Base-by-base conservation (phyloP, 1,284 basidiomycete genomes). In the Pseudozyma sp. region DNA sequence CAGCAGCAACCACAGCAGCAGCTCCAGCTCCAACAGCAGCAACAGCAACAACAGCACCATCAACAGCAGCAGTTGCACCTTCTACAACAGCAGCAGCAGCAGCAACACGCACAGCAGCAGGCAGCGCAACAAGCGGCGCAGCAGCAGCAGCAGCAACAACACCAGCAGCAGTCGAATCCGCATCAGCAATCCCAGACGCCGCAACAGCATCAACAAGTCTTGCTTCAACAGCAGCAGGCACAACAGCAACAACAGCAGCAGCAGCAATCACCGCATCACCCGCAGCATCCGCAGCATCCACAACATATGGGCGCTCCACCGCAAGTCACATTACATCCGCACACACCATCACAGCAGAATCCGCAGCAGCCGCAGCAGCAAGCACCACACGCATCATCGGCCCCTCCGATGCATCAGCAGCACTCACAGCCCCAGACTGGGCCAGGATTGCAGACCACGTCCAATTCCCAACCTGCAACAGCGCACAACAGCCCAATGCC, bases 401-500 rank as follows among this genome's bases (percentile, higher is more conserved):
- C 52, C 3, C 50, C 59, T n/a, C 36, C 59, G 8, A 43, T 44
- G 25, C 65, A 60, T 36, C 58, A 48, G 43, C 69, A 58, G n/a
- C 60, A 63, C 13, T 42, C 57, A 8, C 62, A 56, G 16, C 35
- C 64, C 2, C 57, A 58, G 14, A 45, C 61, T 2, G 57, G 16
- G 7, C 57, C 53, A 4, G 35, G 14, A 5, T 16, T 52, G 14
- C 60, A 64, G 38, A 55, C 42, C 35, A 40, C 55, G 35, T 60
- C 52, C 57, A 63, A 56, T 31, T 60, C 66, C 13, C 68, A 70
- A 47, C 68, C 68, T 16, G 45, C 35, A 5, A 70, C 68, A 21
- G 58, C 68, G 3, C 62, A 70, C 45, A 70, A 70, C 47, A 64
- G 60, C 50, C 67, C 67, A 5, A 60, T 70, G 61, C 61, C 61